phyloP scores from a whole-genome alignment of 2,329 filamentous ascomycete species.

The Myriosclerotinia duriaeana region DNA sequence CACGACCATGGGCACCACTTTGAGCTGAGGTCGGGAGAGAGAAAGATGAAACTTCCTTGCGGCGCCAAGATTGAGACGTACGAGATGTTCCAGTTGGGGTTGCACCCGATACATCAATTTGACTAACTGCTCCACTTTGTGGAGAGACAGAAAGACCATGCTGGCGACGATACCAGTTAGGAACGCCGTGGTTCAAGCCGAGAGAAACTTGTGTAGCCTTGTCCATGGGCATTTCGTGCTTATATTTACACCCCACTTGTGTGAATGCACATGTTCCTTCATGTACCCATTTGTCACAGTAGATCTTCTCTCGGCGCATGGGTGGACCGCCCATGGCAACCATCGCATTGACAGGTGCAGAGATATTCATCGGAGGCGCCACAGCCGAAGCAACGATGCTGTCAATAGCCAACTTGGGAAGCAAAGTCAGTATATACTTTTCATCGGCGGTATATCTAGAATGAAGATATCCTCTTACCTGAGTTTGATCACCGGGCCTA shows the following conservation, averaged over 20 bases:
- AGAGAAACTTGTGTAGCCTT: conserved; percentile 63
- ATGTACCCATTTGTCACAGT: conserved; percentile 88
- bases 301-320: conserved; percentile 57
- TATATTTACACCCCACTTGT: conserved; percentile 84
- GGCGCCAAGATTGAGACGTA: conserved; percentile 21
- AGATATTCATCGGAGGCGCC: neutral
- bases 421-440: conserved; percentile 9
- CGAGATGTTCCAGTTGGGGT: conserved; percentile 6
- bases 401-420: conserved; percentile 18
- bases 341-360: neutral
- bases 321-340: neutral
- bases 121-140: conserved; percentile 7
- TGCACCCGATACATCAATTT: conserved; percentile 10
- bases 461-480: conserved; percentile 8
- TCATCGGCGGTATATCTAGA: neutral
- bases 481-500: conserved; percentile 12
- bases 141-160: conserved; percentile 7
- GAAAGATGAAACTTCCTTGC: conserved; percentile 6
- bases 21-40: neutral
- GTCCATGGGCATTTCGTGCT: conserved; percentile 83
- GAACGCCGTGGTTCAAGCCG: conserved; percentile 67
- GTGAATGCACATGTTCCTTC: conserved; percentile 81
- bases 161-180: conserved; percentile 20
- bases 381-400: conserved; percentile 18
- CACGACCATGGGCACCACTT: conserved; percentile 3